Evolutionary conservation across 176 grass and related monocot genomes (phyloP), one percentile per base, ranked within the genome.

Genomic region (Cocos nucifera): DNA sequence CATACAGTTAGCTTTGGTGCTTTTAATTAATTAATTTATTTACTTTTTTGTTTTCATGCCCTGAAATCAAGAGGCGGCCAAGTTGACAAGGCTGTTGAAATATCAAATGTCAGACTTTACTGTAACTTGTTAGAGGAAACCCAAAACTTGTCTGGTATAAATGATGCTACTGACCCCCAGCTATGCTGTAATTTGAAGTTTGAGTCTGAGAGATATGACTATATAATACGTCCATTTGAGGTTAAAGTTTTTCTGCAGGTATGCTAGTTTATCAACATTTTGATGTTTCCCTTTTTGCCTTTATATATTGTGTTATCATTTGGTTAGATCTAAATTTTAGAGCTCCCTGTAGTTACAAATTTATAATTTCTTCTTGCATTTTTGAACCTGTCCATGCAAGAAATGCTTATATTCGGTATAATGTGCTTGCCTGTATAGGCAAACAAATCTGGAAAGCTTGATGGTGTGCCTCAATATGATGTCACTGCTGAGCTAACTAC

Each of bases 11-110:
- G 19, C 19, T 54, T 54, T 1, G 19, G 17, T 50, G 17, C 17
- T 49, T 35, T 25, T 63, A 44, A 73, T 53, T 56, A 54, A 63
- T 10, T 65, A 17, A 58, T 51, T 59, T 7, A 17, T 50, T 35
- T 17, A 14, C 26, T 73, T 22, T 32, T 17, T 75, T 27, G 7
- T 66, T 22, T 54, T 68, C 69, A 96, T 87, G 81, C 81, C 80
- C 22, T 85, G 62, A 90, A 58, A 75, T 86, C 83, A 78, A 87
- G 77, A 75, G 78, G 77, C 71, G 75, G 85, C 54, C 80, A 87
- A 79, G 86, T 90, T 55, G 90, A 83, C 65, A 97, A 91, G 76
- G 85, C 80, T 57, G 78, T 97, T 75, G 87, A 88, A 80, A 85
- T 97, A 82, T 88, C 78, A 35, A 65, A 69, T 82, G 81, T 89